A percentile compares a stretch with the other conserved stretches of the same genome.
These are phyloP conservation scores for Neurospora discreta DNA, from an alignment of 495 filamentous ascomycete genomes.

Conservation along the genomic window DNA sequence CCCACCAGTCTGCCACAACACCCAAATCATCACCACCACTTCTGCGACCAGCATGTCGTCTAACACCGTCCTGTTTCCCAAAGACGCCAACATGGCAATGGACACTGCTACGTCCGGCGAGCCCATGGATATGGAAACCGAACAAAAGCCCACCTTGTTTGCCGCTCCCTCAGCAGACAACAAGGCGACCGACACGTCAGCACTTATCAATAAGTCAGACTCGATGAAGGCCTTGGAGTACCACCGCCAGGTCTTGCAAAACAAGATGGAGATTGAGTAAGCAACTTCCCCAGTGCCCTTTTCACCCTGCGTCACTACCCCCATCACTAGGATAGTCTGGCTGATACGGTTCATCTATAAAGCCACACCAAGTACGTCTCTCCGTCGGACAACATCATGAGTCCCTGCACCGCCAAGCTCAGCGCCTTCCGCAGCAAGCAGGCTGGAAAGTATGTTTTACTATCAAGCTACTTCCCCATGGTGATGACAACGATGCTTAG, in stretches of 20 bases:
- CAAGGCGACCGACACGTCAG: conserved; percentile 13
- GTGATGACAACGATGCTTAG: background rate
- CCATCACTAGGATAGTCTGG: background rate
- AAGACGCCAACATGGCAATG: conserved; percentile 46
- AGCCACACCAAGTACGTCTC: conserved; percentile 63
- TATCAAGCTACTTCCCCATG: background rate
- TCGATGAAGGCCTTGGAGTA: conserved; percentile 59
- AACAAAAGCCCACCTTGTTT: conserved; percentile 2
- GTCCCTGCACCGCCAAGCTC: conserved; percentile 85
- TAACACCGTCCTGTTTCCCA: conserved; percentile 39
- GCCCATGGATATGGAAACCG: conserved; percentile 12
- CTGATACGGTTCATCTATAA: background rate
- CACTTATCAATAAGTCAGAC: conserved; percentile 27
- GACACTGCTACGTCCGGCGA: conserved; percentile 3
- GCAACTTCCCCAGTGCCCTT: background rate
- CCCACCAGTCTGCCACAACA: background rate
- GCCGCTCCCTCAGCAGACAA: conserved; percentile 4
- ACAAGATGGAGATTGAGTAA: conserved; percentile 59
- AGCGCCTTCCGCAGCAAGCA: conserved; percentile 74
- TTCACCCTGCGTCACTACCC: background rate
- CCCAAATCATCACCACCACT: background rate
- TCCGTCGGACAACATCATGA: conserved; percentile 89
- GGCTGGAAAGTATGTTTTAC: conserved; percentile 48
- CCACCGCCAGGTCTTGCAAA: conserved; percentile 66
- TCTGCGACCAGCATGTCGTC: conserved; percentile 15